Percentiles rank a stretch among this genome's conserved stretches.
phyloP scores from a whole-genome alignment of 345 rosid species.

The Streptanthus diversifolius region DNA sequence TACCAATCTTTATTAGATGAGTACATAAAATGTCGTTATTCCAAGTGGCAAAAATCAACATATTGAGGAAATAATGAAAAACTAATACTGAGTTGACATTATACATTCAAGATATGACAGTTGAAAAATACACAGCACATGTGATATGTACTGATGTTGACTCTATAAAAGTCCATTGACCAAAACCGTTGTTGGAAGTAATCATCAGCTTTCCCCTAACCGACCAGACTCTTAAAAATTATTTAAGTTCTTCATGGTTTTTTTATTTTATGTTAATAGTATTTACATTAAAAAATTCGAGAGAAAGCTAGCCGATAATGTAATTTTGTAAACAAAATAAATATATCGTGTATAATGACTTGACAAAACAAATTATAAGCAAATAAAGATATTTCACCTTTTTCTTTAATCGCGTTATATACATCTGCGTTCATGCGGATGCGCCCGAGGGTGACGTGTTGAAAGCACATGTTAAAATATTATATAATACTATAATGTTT shows the following conservation, averaged over 20 bases:
- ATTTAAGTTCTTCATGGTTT: neutral
- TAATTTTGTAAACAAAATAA: neutral
- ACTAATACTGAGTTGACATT: neutral
- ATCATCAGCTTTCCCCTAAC: slow-evolving; percentile 33
- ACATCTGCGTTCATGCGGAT: neutral
- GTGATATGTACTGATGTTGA: slow-evolving; percentile 12
- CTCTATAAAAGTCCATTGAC: slow-evolving; percentile 26
- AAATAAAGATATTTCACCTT: neutral
- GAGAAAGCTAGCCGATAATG: neutral
- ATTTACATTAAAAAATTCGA: neutral
- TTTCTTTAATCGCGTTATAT: neutral
- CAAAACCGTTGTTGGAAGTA: slow-evolving; percentile 33
- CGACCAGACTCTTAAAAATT: slow-evolving; percentile 20
- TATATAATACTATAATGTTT: neutral
- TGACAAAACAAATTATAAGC: neutral
- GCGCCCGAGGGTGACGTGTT: slow-evolving; percentile 16
- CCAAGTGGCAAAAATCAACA: neutral
- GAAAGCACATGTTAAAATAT: neutral
- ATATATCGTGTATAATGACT: neutral
- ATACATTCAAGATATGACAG: slow-evolving; percentile 1
- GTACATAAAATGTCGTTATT: neutral
- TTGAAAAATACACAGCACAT: slow-evolving; percentile 21
- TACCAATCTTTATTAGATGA: neutral
- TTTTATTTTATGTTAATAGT: neutral
- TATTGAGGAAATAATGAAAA: neutral